Conservation (phyloP, 2,329 filamentous ascomycete genomes). For the Fusarium sp. region DNA sequence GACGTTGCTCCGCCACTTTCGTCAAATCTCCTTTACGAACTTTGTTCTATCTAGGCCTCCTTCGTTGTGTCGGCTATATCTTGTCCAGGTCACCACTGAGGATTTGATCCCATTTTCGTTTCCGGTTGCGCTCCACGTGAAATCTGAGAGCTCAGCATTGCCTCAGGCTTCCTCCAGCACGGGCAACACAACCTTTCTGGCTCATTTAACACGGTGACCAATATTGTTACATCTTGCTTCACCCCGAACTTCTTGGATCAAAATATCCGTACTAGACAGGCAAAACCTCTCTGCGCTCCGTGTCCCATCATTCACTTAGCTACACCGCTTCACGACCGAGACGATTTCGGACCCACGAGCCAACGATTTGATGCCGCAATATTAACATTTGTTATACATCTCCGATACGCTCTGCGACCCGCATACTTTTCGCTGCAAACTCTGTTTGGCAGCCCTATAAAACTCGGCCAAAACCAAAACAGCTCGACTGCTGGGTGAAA, state of each 20-base stretch:
- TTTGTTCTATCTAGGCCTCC: conserved; percentile 38
- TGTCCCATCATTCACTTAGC: conserved; percentile 19
- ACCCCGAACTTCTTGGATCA: neutral
- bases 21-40: conserved; percentile 7
- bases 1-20: conserved; percentile 44
- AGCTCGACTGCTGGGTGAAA: conserved; percentile 41
- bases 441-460: conserved; percentile 17
- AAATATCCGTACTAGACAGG: conserved; percentile 26
- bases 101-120: conserved; percentile 4
- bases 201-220: conserved; percentile 5
- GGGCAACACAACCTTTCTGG: conserved; percentile 22
- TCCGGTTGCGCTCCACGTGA: conserved; percentile 9
- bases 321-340: conserved; percentile 45
- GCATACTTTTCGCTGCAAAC: conserved; percentile 15
- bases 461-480: conserved; percentile 7
- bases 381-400: conserved; percentile 30
- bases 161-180: conserved; percentile 2
- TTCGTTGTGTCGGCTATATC: conserved; percentile 44
- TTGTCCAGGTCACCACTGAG: conserved; percentile 28
- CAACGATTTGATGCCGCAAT: conserved; percentile 45
- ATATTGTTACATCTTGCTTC: conserved; percentile 13
- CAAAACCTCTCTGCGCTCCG: conserved; percentile 14
- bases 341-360: conserved; percentile 37
- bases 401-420: conserved; percentile 21
- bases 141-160: neutral